Base-by-base conservation (phyloP, 106 monocot species). In the Narthecium ossifragum region DNA sequence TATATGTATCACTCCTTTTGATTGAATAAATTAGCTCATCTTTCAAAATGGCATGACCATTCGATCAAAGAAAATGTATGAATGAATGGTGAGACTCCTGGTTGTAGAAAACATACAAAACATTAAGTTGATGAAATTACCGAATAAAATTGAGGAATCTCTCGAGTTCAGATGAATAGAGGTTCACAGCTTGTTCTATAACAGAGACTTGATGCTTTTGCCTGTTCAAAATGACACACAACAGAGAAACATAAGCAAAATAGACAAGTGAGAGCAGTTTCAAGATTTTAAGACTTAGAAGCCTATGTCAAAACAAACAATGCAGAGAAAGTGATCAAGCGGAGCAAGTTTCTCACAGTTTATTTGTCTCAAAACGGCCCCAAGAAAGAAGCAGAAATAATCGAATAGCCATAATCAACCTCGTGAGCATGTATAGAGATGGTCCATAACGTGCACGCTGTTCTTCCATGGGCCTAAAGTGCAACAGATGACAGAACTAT, bases 381-480 rank as follows among this genome's bases (percentile, higher is more conserved):
- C 73, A 99, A 6, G 75, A 85, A 48, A 91, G 77, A 51, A 72
- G 63, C 25, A 99, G 52, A 64, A 79, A 84, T 5, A 99, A 41
- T 13, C 75, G 87, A 57, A 99, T 88, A 37, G 45, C 63, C 41
- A 91, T 50, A 15, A 71, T 72, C 76, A 99, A 64, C 51, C 62
- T 91, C 56, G 91, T 99, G 32, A 99, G 87, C 54, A 50, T 79
- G 34, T 91, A 99, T 17, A 99, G 46, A 26, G 68, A 66, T 23
- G 98, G 91, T 23, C 98, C 98, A 85, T 99, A 99, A 23, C 98
- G 86, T 41, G 79, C 68, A 38, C 98, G 60, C 66, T 99, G 98
- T 72, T 99, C 98, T 74, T 99, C 98, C 98, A 99, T 99, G 18
- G 98, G 98, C 63, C 96, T 98, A 58, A 58, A 61, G 53, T 17